These are phyloP conservation scores for Aspergillus sp. DNA, from an alignment of 2,329 filamentous ascomycete species.

Conservation along the genomic window DNA sequence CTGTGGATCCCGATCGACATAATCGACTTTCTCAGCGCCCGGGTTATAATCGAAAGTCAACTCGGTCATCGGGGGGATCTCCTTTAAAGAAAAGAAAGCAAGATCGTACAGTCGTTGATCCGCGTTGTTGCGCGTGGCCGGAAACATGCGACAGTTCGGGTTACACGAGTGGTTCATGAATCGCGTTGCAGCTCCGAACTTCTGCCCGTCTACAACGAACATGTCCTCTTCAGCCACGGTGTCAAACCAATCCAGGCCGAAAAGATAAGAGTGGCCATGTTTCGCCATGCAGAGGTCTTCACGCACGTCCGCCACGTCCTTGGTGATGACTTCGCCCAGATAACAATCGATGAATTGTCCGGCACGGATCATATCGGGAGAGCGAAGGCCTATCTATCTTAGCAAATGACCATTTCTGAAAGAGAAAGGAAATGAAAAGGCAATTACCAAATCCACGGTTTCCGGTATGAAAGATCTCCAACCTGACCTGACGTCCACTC, in stretches of 20 bases:
- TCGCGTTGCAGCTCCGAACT: constrained; percentile 42
- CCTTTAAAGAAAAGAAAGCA: constrained; percentile 47
- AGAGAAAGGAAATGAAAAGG: background rate
- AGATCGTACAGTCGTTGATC: constrained; percentile 46
- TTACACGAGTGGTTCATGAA: constrained; percentile 52
- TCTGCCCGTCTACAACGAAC: constrained; percentile 46
- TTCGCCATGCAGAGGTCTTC: constrained; percentile 31
- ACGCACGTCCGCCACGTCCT: constrained; percentile 35
- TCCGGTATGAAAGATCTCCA: constrained; percentile 46
- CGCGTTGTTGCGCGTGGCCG: constrained; percentile 41
- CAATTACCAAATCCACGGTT: constrained; percentile 42
- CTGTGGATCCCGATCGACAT: constrained; percentile 30
- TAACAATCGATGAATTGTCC: constrained; percentile 50
- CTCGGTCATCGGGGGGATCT: constrained; percentile 44
- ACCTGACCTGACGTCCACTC: constrained; percentile 36
- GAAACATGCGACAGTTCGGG: constrained; percentile 47
- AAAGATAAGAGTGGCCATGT: constrained; percentile 41
- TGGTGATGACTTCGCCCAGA: constrained; percentile 45
- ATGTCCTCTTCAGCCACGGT: constrained; percentile 24
- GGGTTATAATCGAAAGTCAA: constrained; percentile 51
- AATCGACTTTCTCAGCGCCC: constrained; percentile 20
- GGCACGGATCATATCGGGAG: constrained; percentile 33
- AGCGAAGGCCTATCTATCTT: constrained; percentile 37
- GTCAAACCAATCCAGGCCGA: constrained; percentile 41
- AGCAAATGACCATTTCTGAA: constrained; percentile 3